Evolutionary conservation across 208 protist genomes (phyloP).

Genomic region (Leishmania aethiopica): DNA sequence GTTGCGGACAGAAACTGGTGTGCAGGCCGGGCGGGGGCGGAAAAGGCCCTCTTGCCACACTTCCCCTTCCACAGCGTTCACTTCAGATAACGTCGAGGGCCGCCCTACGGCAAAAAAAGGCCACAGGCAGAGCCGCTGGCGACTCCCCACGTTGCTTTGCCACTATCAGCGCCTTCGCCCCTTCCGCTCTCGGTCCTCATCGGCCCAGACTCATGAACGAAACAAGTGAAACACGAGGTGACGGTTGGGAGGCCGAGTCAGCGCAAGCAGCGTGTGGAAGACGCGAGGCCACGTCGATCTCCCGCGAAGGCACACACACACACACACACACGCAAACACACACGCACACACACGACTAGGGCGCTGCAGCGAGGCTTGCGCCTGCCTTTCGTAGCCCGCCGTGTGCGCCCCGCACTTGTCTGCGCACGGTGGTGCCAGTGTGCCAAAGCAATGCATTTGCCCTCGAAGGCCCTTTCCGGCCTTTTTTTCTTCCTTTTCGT

Average conservation of each 20-base stretch:
- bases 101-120: neutral
- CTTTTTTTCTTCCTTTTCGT: neutral
- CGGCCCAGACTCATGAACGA: neutral
- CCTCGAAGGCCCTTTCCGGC: neutral
- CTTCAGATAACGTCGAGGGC: neutral
- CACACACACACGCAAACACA: neutral
- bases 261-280: neutral
- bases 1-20: neutral
- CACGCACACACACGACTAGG: neutral
- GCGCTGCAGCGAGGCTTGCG: neutral
- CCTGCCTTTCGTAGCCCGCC: neutral
- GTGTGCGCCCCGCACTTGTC: neutral
- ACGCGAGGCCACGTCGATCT: neutral
- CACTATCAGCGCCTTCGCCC: neutral
- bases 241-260: neutral
- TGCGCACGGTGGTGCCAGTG: neutral
- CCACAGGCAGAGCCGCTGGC: neutral
- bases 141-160: neutral
- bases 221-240: neutral
- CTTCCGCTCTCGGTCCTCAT: neutral
- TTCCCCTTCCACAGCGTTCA: neutral
- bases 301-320: neutral
- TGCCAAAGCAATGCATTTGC: no score
- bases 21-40: neutral
- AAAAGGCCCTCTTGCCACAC: neutral